Conservation (phyloP, 306 rosid species). For the Quercus robur region DNA sequence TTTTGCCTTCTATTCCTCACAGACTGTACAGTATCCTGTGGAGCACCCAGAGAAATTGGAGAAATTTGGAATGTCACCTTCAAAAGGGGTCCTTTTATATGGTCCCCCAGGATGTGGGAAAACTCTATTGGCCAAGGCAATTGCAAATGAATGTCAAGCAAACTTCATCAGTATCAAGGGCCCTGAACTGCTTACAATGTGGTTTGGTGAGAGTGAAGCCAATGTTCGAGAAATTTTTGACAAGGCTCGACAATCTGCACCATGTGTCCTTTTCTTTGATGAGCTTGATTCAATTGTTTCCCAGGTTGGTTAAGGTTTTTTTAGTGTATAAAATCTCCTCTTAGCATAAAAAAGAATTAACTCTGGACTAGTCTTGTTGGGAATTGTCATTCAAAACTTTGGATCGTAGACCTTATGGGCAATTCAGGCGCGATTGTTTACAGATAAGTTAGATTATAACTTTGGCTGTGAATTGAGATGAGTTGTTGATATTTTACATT, state of each 20-base stretch:
- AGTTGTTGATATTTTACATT: neutral
- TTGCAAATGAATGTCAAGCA: slow-evolving; percentile 61
- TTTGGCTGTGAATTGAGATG: neutral
- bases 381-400: neutral
- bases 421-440: neutral
- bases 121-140: slow-evolving; percentile 57
- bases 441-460: neutral
- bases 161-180: slow-evolving; percentile 56
- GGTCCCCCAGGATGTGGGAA: slow-evolving; percentile 67
- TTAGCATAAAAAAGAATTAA: neutral
- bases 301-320: slow-evolving; percentile 30
- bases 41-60: slow-evolving; percentile 62
- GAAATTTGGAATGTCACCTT: slow-evolving; percentile 62
- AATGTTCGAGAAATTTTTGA: slow-evolving; percentile 59
- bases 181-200: slow-evolving; percentile 54
- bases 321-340: neutral
- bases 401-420: neutral
- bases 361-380: neutral
- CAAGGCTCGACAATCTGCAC: slow-evolving; percentile 55
- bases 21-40: slow-evolving; percentile 65
- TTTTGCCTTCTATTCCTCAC: slow-evolving; percentile 20
- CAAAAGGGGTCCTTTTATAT: slow-evolving; percentile 56
- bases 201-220: slow-evolving; percentile 74
- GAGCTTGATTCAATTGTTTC: slow-evolving; percentile 63
- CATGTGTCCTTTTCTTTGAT: slow-evolving; percentile 63